These are phyloP conservation scores for Moesziomyces globuligerus DNA, from an alignment of 1,284 basidiomycete genomes.

Conservation along the genomic window DNA sequence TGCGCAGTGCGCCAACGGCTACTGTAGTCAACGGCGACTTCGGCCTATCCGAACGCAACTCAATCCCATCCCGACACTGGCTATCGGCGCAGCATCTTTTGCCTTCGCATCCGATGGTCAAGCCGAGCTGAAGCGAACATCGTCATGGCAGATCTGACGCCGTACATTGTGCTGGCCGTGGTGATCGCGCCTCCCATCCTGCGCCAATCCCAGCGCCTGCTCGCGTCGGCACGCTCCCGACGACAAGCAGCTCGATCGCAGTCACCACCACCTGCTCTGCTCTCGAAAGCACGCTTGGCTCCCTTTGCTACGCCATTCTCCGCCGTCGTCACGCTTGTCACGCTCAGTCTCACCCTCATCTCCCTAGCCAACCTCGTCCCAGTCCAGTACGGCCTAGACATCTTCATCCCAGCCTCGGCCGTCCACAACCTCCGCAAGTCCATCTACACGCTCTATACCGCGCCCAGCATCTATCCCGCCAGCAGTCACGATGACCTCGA, in stretches of 20 bases:
- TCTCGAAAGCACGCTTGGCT: constrained; percentile 23
- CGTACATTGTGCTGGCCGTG: constrained; percentile 29
- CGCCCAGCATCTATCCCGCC: constrained; percentile 2
- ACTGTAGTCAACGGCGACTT: too few relatives aligned
- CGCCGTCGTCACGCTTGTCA: constrained; percentile 8
- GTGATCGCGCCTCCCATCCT: constrained; percentile 33
- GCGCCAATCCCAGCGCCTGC: constrained; percentile 21
- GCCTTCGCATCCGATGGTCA: too few relatives aligned
- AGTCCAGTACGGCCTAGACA: constrained; percentile 30
- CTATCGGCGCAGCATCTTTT: neutral
- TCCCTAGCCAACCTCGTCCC: constrained; percentile 34
- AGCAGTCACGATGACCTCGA: neutral
- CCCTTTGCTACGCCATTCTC: constrained; percentile 36
- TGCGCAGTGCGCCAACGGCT: too few relatives aligned
- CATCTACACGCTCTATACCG: constrained; percentile 16
- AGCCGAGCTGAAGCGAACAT: neutral
- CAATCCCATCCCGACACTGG: neutral
- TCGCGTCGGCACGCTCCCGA: constrained; percentile 2
- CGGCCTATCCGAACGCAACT: too few relatives aligned
- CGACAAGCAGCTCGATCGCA: constrained; percentile 5
- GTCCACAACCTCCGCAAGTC: constrained; percentile 13
- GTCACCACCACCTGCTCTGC: constrained; percentile 4
- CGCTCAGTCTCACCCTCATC: constrained; percentile 14
- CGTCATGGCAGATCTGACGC: constrained; percentile 22
- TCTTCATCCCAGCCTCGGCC: constrained; percentile 24